Evolutionary conservation across 495 filamentous ascomycete genomes (phyloP).

Genomic region (Delitschia confertaspora): DNA sequence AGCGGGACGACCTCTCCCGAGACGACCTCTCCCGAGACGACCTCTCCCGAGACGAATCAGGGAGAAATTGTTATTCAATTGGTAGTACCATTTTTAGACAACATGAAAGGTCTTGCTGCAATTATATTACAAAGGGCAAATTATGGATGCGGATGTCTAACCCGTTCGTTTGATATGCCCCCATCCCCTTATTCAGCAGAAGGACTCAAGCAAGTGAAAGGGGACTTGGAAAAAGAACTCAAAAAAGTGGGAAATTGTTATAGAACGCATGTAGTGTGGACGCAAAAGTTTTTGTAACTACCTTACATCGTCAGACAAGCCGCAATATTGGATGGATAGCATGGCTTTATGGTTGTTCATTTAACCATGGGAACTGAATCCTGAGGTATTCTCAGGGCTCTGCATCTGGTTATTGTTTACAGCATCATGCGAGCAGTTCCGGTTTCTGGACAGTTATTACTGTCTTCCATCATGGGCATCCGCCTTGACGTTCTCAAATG

Average conservation of each 20-base stretch:
- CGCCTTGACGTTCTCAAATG: too few relatives aligned
- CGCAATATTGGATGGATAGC: background rate
- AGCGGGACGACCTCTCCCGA: background rate
- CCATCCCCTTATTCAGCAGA: constrained; percentile 2
- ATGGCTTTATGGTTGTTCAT: too few relatives aligned
- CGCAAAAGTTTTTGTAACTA: constrained; percentile 1
- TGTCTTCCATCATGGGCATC: constrained; percentile 2
- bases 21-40: background rate
- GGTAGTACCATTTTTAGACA: constrained; percentile 5
- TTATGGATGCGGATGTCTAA: too few relatives aligned
- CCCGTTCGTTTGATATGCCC: constrained; percentile 1
- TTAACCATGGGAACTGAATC: too few relatives aligned
- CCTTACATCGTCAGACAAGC: background rate
- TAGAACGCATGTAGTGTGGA: constrained; percentile 8
- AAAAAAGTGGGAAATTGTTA: constrained; percentile 7
- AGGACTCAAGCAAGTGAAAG: constrained; percentile 1
- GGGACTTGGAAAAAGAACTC: constrained; percentile 7
- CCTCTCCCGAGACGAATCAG: background rate
- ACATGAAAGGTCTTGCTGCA: background rate
- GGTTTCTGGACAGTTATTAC: background rate
- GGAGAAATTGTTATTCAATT: constrained; percentile 4
- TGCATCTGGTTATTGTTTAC: too few relatives aligned
- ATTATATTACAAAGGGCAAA: background rate
- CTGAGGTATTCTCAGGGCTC: too few relatives aligned
- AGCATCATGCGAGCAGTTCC: too few relatives aligned